phyloP scores from a whole-genome alignment of 768 basidiomycete genomes.

The Naganishia onofrii region DNA sequence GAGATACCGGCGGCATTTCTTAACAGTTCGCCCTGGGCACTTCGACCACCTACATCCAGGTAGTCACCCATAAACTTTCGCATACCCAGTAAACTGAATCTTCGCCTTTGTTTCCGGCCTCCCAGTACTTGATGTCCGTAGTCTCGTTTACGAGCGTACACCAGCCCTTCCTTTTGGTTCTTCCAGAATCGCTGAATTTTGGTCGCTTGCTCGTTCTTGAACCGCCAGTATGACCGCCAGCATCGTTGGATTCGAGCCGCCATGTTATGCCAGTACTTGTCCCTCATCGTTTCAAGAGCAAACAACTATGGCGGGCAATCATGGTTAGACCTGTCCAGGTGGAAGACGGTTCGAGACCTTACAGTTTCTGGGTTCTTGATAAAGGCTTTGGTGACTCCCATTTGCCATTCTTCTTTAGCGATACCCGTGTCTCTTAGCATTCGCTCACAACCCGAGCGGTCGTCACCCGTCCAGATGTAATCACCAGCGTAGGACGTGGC shows the following conservation, averaged over 20 bases:
- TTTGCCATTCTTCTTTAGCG: slow-evolving; percentile 96
- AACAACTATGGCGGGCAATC: slow-evolving; percentile 67
- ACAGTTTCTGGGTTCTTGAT: slow-evolving; percentile 99
- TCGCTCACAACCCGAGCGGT: slow-evolving; percentile 84
- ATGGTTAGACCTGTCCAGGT: neutral
- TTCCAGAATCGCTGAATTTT: slow-evolving; percentile 98
- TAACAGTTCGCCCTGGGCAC: slow-evolving; percentile 71
- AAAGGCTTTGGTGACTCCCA: slow-evolving; percentile 97
- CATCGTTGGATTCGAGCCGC: slow-evolving; percentile 92
- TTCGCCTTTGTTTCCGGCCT: slow-evolving; percentile 83
- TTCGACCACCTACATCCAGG: slow-evolving; percentile 77
- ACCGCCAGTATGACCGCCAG: slow-evolving; percentile 91
- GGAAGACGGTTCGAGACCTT: slow-evolving; percentile 40
- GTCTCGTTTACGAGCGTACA: slow-evolving; percentile 84
- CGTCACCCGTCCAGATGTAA: slow-evolving; percentile 90
- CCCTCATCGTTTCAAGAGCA: slow-evolving; percentile 96
- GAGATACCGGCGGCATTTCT: slow-evolving; percentile 69
- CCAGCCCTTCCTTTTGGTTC: slow-evolving; percentile 91
- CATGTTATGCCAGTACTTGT: slow-evolving; percentile 99
- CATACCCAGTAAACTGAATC: slow-evolving; percentile 90
- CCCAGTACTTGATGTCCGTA: slow-evolving; percentile 91
- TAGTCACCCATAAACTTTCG: slow-evolving; percentile 96
- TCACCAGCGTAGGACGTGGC: slow-evolving; percentile 97
- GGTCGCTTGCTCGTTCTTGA: slow-evolving; percentile 89
- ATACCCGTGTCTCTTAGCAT: slow-evolving; percentile 95